phyloP scores from a whole-genome alignment of 2,329 filamentous ascomycete genomes.

The Sporothrix sp. region DNA sequence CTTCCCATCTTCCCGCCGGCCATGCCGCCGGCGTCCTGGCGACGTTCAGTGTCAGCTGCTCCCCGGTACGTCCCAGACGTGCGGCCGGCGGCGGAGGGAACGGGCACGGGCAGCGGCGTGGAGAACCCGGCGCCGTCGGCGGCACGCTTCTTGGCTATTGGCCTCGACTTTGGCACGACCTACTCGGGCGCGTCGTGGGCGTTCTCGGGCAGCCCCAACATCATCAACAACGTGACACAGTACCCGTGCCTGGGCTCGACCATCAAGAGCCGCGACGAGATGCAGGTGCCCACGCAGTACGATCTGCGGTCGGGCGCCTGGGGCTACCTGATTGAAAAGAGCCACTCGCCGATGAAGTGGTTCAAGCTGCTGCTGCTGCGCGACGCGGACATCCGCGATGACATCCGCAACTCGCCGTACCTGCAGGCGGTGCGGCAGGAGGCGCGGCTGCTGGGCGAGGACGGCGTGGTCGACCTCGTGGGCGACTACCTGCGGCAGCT shows the following conservation, averaged over 20 bases:
- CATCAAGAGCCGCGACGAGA: slow-evolving; percentile 17
- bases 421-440: neutral
- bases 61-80: neutral
- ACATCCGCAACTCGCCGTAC: slow-evolving; percentile 11
- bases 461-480: slow-evolving; percentile 22
- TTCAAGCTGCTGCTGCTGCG: slow-evolving; percentile 16
- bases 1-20: neutral
- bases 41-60: neutral
- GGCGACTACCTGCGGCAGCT: slow-evolving; percentile 25
- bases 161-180: slow-evolving; percentile 17
- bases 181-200: slow-evolving; percentile 17
- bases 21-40: neutral
- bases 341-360: slow-evolving; percentile 13
- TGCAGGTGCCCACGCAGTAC: slow-evolving; percentile 14
- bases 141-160: slow-evolving; percentile 11
- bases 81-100: neutral
- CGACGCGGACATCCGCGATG: slow-evolving; percentile 12
- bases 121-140: neutral
- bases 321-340: slow-evolving; percentile 5
- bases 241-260: neutral
- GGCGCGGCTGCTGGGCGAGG: slow-evolving; percentile 9
- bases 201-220: slow-evolving; percentile 5
- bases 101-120: neutral
- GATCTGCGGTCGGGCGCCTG: slow-evolving; percentile 5
- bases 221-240: slow-evolving; percentile 6